Evolutionary conservation across 2,329 filamentous ascomycete species (phyloP).

Genomic region (Calycina marina): DNA sequence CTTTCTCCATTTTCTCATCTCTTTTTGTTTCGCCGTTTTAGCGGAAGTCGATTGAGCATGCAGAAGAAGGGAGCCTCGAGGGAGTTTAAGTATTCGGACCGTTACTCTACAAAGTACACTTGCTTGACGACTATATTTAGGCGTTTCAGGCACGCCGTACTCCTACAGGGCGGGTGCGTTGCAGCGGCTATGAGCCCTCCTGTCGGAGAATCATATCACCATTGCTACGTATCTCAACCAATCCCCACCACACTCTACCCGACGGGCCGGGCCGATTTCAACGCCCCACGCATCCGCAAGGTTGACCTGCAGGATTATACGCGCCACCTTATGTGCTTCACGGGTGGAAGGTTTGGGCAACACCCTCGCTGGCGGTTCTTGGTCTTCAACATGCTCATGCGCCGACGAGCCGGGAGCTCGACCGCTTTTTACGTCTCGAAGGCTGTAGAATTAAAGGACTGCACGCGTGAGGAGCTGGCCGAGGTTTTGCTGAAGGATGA

Average conservation of each 20-base stretch:
- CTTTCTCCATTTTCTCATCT: too few species aligned
- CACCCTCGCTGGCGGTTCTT: constrained; percentile 1
- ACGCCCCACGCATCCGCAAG: neutral
- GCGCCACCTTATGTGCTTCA: neutral
- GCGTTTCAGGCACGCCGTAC: too few species aligned
- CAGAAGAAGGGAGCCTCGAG: too few species aligned
- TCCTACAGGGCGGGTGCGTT: too few species aligned
- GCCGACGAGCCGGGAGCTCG: neutral
- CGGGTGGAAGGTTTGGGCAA: neutral
- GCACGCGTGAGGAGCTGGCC: neutral
- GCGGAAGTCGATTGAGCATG: too few species aligned
- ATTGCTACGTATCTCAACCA: too few species aligned
- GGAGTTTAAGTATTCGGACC: too few species aligned
- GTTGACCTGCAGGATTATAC: constrained; percentile 1
- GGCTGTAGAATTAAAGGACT: neutral
- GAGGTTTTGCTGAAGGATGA: neutral
- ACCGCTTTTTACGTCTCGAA: neutral
- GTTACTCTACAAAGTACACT: too few species aligned
- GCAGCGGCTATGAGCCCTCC: too few species aligned
- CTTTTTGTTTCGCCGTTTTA: too few species aligned
- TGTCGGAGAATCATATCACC: too few species aligned
- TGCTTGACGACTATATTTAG: too few species aligned
- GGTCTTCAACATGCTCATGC: neutral
- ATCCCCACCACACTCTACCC: neutral
- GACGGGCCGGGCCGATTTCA: constrained; percentile 1